Evolutionary conservation across 2,329 filamentous ascomycete species (phyloP).

Genomic region (Fusarium setosum): DNA sequence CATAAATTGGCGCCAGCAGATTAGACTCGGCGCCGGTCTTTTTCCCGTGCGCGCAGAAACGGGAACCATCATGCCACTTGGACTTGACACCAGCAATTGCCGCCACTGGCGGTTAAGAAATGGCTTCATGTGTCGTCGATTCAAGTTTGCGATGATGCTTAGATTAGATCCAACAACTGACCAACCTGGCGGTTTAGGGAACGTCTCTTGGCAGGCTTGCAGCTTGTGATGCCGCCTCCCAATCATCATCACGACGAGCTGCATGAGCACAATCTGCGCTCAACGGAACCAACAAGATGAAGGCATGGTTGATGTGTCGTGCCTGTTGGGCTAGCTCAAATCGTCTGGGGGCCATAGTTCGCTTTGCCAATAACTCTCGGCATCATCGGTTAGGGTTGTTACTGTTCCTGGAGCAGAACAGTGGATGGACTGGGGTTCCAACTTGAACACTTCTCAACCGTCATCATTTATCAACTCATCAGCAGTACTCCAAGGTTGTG

Average conservation of each 20-base stretch:
- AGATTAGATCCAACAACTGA: neutral
- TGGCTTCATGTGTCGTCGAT: neutral
- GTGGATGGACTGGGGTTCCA: too few species aligned
- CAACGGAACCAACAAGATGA: neutral
- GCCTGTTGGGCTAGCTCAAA: neutral
- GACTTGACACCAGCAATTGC: slow-evolving; percentile 6
- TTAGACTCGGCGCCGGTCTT: slow-evolving; percentile 1
- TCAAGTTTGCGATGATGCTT: slow-evolving; percentile 5
- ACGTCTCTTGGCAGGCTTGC: neutral
- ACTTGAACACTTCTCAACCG: too few species aligned
- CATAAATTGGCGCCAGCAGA: slow-evolving; percentile 9
- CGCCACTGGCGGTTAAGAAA: slow-evolving; percentile 8
- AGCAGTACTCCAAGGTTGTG: neutral
- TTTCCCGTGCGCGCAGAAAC: neutral
- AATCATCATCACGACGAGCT: neutral
- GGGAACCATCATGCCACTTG: slow-evolving; percentile 8
- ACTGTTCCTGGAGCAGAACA: too few species aligned
- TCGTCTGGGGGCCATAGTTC: neutral
- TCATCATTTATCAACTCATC: neutral
- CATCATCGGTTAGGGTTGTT: too few species aligned
- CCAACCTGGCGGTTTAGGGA: neutral
- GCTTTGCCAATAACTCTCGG: too few species aligned
- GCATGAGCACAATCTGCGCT: neutral
- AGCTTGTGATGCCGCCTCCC: neutral
- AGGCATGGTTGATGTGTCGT: neutral